These are phyloP conservation scores for Perkinsus chesapeaki DNA, from an alignment of 169 alveolate genomes.

Conservation along the genomic window DNA sequence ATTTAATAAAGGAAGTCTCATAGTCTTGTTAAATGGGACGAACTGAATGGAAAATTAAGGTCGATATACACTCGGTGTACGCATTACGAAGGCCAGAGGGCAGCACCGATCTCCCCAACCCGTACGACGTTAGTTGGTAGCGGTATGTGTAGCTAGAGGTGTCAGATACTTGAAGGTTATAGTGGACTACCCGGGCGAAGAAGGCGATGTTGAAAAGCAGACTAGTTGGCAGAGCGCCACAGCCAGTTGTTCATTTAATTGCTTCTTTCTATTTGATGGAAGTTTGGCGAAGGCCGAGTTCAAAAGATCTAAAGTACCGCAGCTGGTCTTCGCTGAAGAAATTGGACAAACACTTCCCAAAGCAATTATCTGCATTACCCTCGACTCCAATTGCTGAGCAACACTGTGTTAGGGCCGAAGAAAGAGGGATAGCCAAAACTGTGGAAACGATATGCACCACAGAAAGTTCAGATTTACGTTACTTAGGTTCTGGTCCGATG, in stretches of 20 bases:
- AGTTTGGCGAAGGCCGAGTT: background rate
- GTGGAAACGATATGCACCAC: too few relatives aligned
- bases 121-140: background rate
- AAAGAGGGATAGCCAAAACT: too few relatives aligned
- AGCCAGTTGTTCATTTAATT: background rate
- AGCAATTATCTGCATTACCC: too few relatives aligned
- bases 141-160: too few relatives aligned
- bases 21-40: background rate
- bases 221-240: background rate
- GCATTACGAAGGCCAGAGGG: background rate
- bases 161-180: background rate
- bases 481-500: too few relatives aligned
- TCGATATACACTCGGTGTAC: background rate
- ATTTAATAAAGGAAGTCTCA: too few relatives aligned
- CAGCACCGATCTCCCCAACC: background rate
- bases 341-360: too few relatives aligned
- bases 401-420: too few relatives aligned
- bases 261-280: background rate
- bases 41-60: background rate
- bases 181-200: background rate
- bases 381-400: too few relatives aligned
- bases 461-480: too few relatives aligned
- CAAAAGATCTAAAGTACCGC: background rate
- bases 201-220: background rate
- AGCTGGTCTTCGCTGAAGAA: background rate